Conservation (phyloP, 2,329 filamentous ascomycete species). For the Fusarium paranaense region DNA sequence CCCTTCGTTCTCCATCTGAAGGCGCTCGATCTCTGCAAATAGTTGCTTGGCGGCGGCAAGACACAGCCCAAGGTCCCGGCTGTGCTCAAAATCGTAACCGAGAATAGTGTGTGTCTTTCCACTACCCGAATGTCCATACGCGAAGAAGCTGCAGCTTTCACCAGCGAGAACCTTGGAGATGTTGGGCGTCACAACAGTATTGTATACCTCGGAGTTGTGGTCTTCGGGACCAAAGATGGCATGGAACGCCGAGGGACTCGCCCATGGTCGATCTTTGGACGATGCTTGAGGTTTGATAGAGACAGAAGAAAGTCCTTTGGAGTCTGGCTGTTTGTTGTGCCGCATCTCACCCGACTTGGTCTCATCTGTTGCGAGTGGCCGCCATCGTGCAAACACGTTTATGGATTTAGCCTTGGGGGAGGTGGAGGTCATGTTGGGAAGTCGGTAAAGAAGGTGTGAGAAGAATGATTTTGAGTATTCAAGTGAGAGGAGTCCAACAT, state of each 20-base stretch:
- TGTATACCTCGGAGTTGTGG: neutral
- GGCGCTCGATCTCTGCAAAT: neutral
- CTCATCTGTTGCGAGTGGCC: neutral
- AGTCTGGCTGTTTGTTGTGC: neutral
- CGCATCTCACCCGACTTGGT: neutral
- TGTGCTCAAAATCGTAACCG: slow-evolving; percentile 54
- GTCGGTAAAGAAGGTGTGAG: neutral
- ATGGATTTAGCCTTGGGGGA: neutral
- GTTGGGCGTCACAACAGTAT: neutral
- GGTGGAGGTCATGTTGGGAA: neutral
- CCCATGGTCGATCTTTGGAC: neutral
- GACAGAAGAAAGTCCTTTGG: neutral
- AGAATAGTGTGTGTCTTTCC: slow-evolving; percentile 90
- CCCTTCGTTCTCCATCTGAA: neutral
- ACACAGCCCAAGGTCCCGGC: neutral
- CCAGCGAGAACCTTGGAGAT: neutral
- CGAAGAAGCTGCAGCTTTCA: slow-evolving; percentile 70
- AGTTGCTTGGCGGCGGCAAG: neutral
- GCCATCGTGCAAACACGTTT: neutral
- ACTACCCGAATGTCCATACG: slow-evolving; percentile 91
- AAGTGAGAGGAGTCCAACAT: neutral
- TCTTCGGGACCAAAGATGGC: neutral
- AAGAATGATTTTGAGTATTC: neutral
- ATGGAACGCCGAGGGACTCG: neutral
- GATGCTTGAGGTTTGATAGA: neutral